Conservation (phyloP, 2,329 filamentous ascomycete species). For the Trichoderma oligosporum region DNA sequence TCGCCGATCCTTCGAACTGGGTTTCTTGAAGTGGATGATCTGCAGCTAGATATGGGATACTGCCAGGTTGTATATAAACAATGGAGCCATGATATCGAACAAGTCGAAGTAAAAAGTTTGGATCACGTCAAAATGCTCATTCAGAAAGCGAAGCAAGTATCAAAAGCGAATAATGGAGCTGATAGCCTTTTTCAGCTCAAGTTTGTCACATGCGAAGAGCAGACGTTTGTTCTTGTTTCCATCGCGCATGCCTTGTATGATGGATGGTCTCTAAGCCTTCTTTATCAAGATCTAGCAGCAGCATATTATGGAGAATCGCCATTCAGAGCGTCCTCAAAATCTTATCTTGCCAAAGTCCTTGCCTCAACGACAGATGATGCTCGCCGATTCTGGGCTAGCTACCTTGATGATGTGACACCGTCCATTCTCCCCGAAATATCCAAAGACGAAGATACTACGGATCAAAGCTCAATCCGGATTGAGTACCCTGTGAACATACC, state of each 20-base stretch:
- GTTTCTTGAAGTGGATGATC: slow-evolving; percentile 64
- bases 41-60: slow-evolving; percentile 48
- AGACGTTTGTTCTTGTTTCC: slow-evolving; percentile 57
- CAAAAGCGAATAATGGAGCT: slow-evolving; percentile 35
- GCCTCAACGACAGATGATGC: slow-evolving; percentile 24
- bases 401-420: slow-evolving; percentile 51
- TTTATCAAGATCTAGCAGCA: slow-evolving; percentile 67
- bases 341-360: slow-evolving; percentile 43
- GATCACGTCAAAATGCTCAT: slow-evolving; percentile 38
- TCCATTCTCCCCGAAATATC: slow-evolving; percentile 31
- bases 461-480: slow-evolving; percentile 11
- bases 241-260: slow-evolving; percentile 88
- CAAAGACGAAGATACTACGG: neutral
- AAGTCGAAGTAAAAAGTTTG: slow-evolving; percentile 21
- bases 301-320: slow-evolving; percentile 53
- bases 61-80: slow-evolving; percentile 46
- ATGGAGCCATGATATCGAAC: slow-evolving; percentile 22
- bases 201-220: slow-evolving; percentile 34
- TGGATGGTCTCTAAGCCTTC: slow-evolving; percentile 72
- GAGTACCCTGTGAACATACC: slow-evolving; percentile 20
- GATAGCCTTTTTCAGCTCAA: slow-evolving; percentile 48
- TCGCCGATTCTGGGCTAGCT: slow-evolving; percentile 65
- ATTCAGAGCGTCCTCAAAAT: slow-evolving; percentile 46
- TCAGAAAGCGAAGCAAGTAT: slow-evolving; percentile 35
- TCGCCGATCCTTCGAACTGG: slow-evolving; percentile 72